Evolutionary conservation across 2,329 filamentous ascomycete species (phyloP), one percentile per base, ranked within the genome.

Genomic region (Aureobasidium melanogenum): DNA sequence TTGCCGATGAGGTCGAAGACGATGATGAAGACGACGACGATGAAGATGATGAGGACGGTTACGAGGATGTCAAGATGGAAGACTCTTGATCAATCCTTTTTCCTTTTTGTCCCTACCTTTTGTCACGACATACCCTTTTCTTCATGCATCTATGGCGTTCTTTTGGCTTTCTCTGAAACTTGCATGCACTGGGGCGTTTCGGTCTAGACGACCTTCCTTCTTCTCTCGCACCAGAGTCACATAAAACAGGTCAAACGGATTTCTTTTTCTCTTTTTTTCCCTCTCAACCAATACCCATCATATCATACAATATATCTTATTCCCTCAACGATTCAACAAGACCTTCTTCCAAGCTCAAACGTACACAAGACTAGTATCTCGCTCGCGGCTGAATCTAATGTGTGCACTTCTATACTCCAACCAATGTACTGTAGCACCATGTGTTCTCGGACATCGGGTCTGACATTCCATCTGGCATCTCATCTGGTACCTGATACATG

Each of bases 11-110:
- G 64, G 62, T 66, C 58, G 66, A 67, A 15, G 72, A 74, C 14
- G 76, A 73, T 9, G 79, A 77, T 60, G 75, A 74, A 12, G 76
- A 77, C 15, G 58, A 77, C 30, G 80, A 80, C 43, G 77, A 78
- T 26, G 79, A 72, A 14, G 85, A 78, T 48, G 77, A 79, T 47
- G 77, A 79, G 12, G 76, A 73, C 5, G 79, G 84, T 44, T 82
- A 84, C 60, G 71, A 74, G 65, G 71, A 73, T 64, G 70, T 71
- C 44, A 68, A 69, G 63, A 71, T 72, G 65, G 59, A 61, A n/a
- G 59, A 59, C 10, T 38, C 44, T 59, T 59, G 56, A 59, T 58
- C 14, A 6, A n/a, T 24, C 30, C 22, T 39, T 26, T 38, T 15
- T 36, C 28, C n/a, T 26, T 38, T 38, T 14, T 15, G 17, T 24